A percentile compares a stretch with the other conserved stretches of the same genome.
phyloP scores from a whole-genome alignment of 148 eudicot genomes.

The Rhododendron vialii region DNA sequence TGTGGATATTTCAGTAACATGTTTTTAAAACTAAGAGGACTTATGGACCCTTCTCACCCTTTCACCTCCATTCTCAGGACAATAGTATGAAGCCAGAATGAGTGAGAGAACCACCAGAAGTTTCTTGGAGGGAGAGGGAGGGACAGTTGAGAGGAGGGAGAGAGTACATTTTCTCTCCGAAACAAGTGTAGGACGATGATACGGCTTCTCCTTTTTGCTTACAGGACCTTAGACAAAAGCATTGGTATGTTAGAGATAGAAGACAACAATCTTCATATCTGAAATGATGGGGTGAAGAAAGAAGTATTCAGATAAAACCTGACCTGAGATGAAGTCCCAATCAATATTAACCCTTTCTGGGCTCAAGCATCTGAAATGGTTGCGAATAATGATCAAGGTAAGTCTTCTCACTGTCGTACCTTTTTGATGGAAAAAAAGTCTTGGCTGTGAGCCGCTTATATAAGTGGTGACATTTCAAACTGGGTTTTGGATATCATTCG shows the following conservation, averaged over 20 bases:
- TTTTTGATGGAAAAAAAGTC: no score
- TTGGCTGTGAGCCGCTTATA: no score
- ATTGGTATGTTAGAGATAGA: neutral
- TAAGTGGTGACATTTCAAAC: no score
- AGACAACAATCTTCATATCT: neutral
- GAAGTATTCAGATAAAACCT: neutral
- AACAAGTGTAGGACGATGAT: neutral
- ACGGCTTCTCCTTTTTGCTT: neutral
- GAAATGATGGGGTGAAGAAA: neutral
- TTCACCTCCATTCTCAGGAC: neutral
- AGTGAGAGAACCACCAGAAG: neutral
- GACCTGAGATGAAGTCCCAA: neutral
- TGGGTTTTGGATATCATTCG: neutral
- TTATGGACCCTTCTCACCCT: neutral
- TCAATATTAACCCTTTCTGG: neutral
- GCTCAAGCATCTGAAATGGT: neutral
- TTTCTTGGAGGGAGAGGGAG: neutral
- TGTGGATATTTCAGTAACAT: neutral
- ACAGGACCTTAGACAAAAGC: neutral
- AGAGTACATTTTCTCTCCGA: neutral
- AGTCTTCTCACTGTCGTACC: neutral
- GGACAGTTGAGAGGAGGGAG: neutral
- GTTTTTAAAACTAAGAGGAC: neutral
- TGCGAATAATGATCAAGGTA: neutral
- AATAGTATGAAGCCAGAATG: neutral